phyloP scores from a whole-genome alignment of 2,329 filamentous ascomycete species.

The Thelonectria olida region DNA sequence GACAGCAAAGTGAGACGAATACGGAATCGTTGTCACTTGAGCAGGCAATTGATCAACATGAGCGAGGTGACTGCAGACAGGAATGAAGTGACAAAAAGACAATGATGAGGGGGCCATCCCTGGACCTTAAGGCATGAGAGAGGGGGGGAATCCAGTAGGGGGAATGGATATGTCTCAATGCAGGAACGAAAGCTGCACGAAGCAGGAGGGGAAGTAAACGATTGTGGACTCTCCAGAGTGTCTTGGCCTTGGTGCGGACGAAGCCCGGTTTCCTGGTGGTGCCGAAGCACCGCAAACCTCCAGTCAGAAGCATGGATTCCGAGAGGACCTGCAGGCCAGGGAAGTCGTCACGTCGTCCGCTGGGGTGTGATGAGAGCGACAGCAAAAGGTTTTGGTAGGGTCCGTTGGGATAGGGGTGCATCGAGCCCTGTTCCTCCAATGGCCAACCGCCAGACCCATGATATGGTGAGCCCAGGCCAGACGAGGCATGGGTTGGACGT shows the following conservation, averaged over 20 bases:
- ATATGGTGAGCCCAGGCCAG: constrained; percentile 34
- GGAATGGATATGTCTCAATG: constrained; percentile 51
- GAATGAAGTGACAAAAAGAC: neutral
- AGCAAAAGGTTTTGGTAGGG: constrained; percentile 20
- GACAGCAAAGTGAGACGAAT: constrained; percentile 9
- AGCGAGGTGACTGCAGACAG: constrained; percentile 12
- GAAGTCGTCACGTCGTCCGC: constrained; percentile 37
- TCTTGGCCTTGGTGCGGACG: constrained; percentile 31
- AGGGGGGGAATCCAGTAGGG: constrained; percentile 37
- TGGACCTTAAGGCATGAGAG: constrained; percentile 38
- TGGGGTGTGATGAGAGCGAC: constrained; percentile 36
- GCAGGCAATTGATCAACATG: constrained; percentile 14
- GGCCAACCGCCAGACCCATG: constrained; percentile 26
- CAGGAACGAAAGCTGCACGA: constrained; percentile 46
- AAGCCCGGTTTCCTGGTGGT: constrained; percentile 32
- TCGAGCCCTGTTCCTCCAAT: constrained; percentile 32
- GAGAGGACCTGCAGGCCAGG: constrained; percentile 33
- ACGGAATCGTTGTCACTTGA: constrained; percentile 10
- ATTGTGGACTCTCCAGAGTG: constrained; percentile 31
- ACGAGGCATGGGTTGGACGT: constrained; percentile 32
- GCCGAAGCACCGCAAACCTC: constrained; percentile 31
- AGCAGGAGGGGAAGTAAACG: constrained; percentile 33
- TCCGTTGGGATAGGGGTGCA: constrained; percentile 23
- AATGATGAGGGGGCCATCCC: constrained; percentile 30
- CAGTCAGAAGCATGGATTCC: constrained; percentile 33